Base-by-base conservation (phyloP, 371 early-diverging fungal species). In the Dichotomocladium elegans region DNA sequence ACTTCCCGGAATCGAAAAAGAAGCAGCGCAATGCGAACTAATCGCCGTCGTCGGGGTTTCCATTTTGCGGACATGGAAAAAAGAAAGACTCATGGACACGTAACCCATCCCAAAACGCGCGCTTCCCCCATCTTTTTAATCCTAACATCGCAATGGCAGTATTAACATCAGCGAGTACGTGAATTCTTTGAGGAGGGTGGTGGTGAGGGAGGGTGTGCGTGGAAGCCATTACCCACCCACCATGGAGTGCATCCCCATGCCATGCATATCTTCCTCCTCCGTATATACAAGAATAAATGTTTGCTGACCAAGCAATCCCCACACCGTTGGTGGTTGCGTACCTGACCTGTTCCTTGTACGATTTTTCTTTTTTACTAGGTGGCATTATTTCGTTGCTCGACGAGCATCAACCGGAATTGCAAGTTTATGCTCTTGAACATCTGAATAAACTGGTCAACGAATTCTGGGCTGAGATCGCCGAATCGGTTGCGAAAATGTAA, bases 381-480 rank as follows among this genome's bases (percentile, higher is more conserved):
- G 96, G 97, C 55, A 83, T 95, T 41, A 81, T 98, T 57, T 86
- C 97, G 29, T 77, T 96, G 41, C 89, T 98, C 44, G 93, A 94
- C 64, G 98, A 98, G 66, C 73, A 79, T n/a, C 87, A 96, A 64
- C 88, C 86, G 27, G 90, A 92, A 63, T 85, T 98, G 47, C 86
- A 94, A 71, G 82, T 87, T 42, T 94, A 93, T 70, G 96, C 97
- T 35, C 83, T 98, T 37, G 68, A 91, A 55, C 85, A 90, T 76
- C 86, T 98, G 31, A 85, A 95, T 66, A 66, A 68, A 11, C 70
- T 94, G 51, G 92, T 96, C 43, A 92, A 94, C 76, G 86, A 88
- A 58, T 96, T 96, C 69, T 98, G 99, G 99, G 89, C 95, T 14
- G 99, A 98, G 66, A 93, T 97, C 53, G 83, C 97, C 26, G 99